A percentile compares a stretch with the other conserved stretches of the same genome.
phyloP scores from a whole-genome alignment of 2,329 filamentous ascomycete genomes.

The Nannizzia gypsea region DNA sequence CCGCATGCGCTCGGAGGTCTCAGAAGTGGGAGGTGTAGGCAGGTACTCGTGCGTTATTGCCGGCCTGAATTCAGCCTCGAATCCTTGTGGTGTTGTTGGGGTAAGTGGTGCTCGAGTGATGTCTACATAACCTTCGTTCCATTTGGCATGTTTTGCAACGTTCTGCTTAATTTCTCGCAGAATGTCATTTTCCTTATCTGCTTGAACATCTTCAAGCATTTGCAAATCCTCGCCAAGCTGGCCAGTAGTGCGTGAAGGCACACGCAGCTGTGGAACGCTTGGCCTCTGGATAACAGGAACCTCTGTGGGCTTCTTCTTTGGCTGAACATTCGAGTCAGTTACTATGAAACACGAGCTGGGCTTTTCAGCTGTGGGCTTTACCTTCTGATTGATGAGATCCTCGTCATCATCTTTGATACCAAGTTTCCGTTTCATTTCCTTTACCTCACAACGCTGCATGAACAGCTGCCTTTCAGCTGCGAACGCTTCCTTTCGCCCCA shows the following conservation, averaged over 20 bases:
- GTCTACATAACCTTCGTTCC: slow-evolving; percentile 85
- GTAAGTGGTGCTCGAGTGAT: slow-evolving; percentile 75
- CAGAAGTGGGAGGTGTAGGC: slow-evolving; percentile 40
- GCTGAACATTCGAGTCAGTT: slow-evolving; percentile 40
- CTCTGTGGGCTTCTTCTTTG: slow-evolving; percentile 58
- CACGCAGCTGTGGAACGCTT: slow-evolving; percentile 53
- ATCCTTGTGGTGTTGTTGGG: slow-evolving; percentile 55
- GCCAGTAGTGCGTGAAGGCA: slow-evolving; percentile 58
- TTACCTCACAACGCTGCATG: slow-evolving; percentile 67
- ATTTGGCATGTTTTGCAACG: slow-evolving; percentile 75
- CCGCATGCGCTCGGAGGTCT: slow-evolving; percentile 35
- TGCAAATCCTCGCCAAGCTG: slow-evolving; percentile 70
- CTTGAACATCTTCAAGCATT: slow-evolving; percentile 61
- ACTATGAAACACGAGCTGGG: neutral
- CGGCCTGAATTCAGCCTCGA: slow-evolving; percentile 54
- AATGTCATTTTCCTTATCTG: slow-evolving; percentile 72
- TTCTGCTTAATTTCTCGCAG: slow-evolving; percentile 74
- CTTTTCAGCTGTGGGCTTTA: slow-evolving; percentile 32
- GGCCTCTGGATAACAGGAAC: slow-evolving; percentile 49
- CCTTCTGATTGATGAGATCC: slow-evolving; percentile 88
- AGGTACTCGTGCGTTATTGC: slow-evolving; percentile 56
- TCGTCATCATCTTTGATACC: slow-evolving; percentile 89
- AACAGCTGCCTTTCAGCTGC: slow-evolving; percentile 66
- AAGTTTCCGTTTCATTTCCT: slow-evolving; percentile 77
- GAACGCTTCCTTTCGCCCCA: slow-evolving; percentile 65